A percentile compares a stretch with the other conserved stretches of the same genome.
Evolutionary conservation across 2,329 filamentous ascomycete genomes (phyloP).

Genomic region (Ophiostoma australiae): DNA sequence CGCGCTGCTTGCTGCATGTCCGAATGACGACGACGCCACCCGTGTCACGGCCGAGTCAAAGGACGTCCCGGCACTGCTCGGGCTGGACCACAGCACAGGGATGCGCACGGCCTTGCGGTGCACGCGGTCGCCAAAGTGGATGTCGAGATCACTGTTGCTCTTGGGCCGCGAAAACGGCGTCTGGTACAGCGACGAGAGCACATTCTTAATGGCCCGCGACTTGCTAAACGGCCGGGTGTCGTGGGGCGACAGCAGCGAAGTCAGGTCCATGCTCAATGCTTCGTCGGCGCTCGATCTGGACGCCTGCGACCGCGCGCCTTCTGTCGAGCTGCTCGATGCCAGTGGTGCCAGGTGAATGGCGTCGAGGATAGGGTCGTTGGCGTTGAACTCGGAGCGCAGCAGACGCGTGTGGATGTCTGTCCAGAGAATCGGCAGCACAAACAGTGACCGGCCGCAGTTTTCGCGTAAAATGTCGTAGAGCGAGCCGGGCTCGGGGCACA

Average conservation of each 20-base stretch:
- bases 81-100: conserved; percentile 48
- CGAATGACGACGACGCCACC: conserved; percentile 35
- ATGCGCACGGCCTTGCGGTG: conserved; percentile 45
- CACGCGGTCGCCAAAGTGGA: conserved; percentile 46
- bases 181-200: conserved; percentile 45
- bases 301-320: conserved; percentile 28
- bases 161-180: conserved; percentile 33
- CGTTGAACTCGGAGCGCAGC: conserved; percentile 45
- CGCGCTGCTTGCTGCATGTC: conserved; percentile 23
- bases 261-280: conserved; percentile 42
- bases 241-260: conserved; percentile 39
- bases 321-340: conserved; percentile 33
- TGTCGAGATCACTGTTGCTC: conserved; percentile 40
- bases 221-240: conserved; percentile 36
- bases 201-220: conserved; percentile 40
- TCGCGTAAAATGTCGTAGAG: conserved; percentile 50
- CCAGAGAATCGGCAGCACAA: conserved; percentile 52
- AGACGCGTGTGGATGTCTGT: conserved; percentile 48
- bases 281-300: conserved; percentile 32
- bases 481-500: conserved; percentile 44
- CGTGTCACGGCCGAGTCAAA: conserved; percentile 37
- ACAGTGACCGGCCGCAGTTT: conserved; percentile 45
- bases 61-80: conserved; percentile 31
- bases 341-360: conserved; percentile 38
- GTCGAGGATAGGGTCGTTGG: conserved; percentile 33